Evolutionary conservation across 2,329 filamentous ascomycete genomes (phyloP).

Genomic region (Camillea tinctor): DNA sequence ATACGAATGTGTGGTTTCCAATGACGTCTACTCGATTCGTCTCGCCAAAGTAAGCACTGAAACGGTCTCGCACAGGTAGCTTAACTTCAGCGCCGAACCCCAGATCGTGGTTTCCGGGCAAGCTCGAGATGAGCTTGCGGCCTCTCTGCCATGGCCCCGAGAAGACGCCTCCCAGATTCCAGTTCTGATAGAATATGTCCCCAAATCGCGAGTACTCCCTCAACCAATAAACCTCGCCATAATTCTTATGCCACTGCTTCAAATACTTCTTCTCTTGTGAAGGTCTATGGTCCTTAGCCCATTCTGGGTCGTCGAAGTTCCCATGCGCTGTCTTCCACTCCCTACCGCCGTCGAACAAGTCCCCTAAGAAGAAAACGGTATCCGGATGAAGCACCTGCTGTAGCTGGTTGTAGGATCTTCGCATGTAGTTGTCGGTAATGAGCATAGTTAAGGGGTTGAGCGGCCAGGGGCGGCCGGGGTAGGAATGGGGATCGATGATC

Average conservation of each 20-base stretch:
- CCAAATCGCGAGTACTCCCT: constrained; percentile 82
- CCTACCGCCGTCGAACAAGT: constrained; percentile 91
- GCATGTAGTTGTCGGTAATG: constrained; percentile 87
- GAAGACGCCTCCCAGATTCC: constrained; percentile 55
- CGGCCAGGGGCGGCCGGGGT: constrained; percentile 72
- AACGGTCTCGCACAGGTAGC: constrained; percentile 74
- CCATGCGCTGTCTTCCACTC: constrained; percentile 81
- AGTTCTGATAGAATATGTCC: constrained; percentile 76
- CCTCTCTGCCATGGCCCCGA: constrained; percentile 61
- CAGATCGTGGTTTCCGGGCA: constrained; percentile 94
- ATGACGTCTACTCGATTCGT: constrained; percentile 88
- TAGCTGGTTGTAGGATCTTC: constrained; percentile 75
- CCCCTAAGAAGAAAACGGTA: constrained; percentile 86
- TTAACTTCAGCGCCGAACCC: constrained; percentile 88
- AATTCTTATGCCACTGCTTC: constrained; percentile 69
- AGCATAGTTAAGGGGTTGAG: constrained; percentile 52
- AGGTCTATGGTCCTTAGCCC: constrained; percentile 52
- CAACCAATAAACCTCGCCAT: constrained; percentile 82
- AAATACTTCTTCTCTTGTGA: constrained; percentile 53
- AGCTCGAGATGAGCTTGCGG: constrained; percentile 75
- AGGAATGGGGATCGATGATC: constrained; percentile 91
- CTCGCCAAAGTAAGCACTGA: constrained; percentile 85
- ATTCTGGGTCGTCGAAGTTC: constrained; percentile 57
- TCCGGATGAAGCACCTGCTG: constrained; percentile 78
- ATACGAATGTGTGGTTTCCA: constrained; percentile 94